Conservation (phyloP, 805 yeast genomes). For the Candida sakaeoensis region DNA sequence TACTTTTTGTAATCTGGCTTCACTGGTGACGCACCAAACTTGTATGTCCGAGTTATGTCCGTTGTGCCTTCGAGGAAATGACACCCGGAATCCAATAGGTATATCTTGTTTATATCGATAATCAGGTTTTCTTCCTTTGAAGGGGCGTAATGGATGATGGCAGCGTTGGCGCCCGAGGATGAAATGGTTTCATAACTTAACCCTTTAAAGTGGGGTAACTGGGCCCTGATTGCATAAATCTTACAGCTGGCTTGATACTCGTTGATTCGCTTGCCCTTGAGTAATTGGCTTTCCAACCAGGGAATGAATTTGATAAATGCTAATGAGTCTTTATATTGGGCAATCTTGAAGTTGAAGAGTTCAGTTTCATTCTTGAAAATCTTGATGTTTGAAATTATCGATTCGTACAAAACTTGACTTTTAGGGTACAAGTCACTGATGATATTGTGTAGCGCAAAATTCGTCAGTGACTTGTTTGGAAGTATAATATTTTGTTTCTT, state of each 20-base stretch:
- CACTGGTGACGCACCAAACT: slow-evolving; percentile 44
- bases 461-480: slow-evolving; percentile 28
- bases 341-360: slow-evolving; percentile 61
- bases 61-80: slow-evolving; percentile 95
- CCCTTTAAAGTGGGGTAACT: slow-evolving; percentile 55
- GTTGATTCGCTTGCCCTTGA: slow-evolving; percentile 40
- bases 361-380: slow-evolving; percentile 74
- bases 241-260: slow-evolving; percentile 67
- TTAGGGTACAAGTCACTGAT: slow-evolving; percentile 30
- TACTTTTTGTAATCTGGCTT: slow-evolving; percentile 63
- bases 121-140: slow-evolving; percentile 51
- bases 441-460: slow-evolving; percentile 27
- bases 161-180: slow-evolving; percentile 71
- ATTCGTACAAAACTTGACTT: slow-evolving; percentile 20
- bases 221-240: slow-evolving; percentile 51
- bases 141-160: slow-evolving; percentile 76
- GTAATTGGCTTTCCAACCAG: slow-evolving; percentile 68
- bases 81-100: slow-evolving; percentile 85
- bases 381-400: slow-evolving; percentile 50
- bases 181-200: slow-evolving; percentile 75
- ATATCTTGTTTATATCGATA: slow-evolving; percentile 66
- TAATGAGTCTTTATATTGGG: slow-evolving; percentile 82
- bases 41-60: slow-evolving; percentile 87
- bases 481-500: slow-evolving; percentile 21
- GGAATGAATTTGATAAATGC: slow-evolving; percentile 71